Conservation (phyloP, 2,329 filamentous ascomycete genomes). For the Chaetomium sp. region DNA sequence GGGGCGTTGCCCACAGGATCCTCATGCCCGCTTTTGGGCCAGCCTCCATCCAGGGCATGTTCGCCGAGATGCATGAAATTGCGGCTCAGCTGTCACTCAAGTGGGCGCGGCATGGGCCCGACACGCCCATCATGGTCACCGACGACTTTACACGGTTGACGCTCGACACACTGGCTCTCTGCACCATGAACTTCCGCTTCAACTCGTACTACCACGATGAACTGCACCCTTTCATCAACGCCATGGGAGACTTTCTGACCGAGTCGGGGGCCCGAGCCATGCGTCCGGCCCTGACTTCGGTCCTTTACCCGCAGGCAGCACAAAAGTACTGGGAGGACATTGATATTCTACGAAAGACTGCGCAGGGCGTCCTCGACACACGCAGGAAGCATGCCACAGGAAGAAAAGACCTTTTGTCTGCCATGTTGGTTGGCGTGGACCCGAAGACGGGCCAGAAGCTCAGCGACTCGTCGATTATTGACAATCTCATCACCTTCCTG, state of each 20-base stretch:
- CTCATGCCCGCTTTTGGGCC: constrained; percentile 66
- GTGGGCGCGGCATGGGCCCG: constrained; percentile 57
- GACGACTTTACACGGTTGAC: constrained; percentile 69
- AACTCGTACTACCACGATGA: constrained; percentile 66
- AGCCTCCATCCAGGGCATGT: constrained; percentile 61
- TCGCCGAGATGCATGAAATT: constrained; percentile 62
- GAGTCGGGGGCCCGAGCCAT: constrained; percentile 47
- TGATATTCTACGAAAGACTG: constrained; percentile 46
- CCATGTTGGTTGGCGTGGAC: constrained; percentile 64
- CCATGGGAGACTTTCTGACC: constrained; percentile 58
- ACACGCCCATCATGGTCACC: constrained; percentile 49
- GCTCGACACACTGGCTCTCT: constrained; percentile 65
- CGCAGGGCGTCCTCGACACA: constrained; percentile 53
- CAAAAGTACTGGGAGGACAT: constrained; percentile 51
- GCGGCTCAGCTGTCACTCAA: constrained; percentile 60
- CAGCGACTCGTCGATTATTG: constrained; percentile 54
- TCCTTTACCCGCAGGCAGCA: constrained; percentile 44
- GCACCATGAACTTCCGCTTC: constrained; percentile 66
- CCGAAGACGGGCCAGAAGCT: constrained; percentile 60
- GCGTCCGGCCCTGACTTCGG: constrained; percentile 40
- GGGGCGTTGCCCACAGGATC: constrained; percentile 60
- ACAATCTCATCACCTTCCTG: constrained; percentile 68
- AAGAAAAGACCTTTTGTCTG: constrained; percentile 61
- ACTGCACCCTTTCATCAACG: constrained; percentile 62
- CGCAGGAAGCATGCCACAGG: constrained; percentile 48